Evolutionary conservation across 169 alveolate species (phyloP).

Genomic region (Eimeria necatrix): DNA sequence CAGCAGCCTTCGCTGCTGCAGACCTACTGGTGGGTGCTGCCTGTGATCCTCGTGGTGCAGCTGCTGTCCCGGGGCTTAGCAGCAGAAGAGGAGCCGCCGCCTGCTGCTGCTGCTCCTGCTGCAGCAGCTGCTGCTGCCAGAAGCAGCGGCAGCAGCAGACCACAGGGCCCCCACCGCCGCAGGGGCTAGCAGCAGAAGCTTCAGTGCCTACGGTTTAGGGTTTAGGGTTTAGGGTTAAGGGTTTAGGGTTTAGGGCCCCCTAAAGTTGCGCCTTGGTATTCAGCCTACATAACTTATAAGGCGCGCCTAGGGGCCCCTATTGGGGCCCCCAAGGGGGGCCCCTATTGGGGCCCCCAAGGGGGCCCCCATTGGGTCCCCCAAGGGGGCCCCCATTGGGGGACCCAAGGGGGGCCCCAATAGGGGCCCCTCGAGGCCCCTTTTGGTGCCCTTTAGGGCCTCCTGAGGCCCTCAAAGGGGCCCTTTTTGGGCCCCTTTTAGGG

Average conservation of each 20-base stretch:
- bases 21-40: constrained; percentile 42
- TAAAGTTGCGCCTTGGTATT: background rate
- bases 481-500: background rate
- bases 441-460: too few relatives aligned
- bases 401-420: too few relatives aligned
- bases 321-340: constrained; percentile 27
- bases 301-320: background rate
- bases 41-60: background rate
- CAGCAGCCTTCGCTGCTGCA: constrained; percentile 36
- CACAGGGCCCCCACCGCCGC: constrained; percentile 22
- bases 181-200: background rate
- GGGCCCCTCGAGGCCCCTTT: too few relatives aligned
- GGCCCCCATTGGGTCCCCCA: too few relatives aligned
- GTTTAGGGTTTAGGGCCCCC: background rate
- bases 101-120: constrained; percentile 10
- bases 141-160: constrained; percentile 35
- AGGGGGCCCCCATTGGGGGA: too few relatives aligned
- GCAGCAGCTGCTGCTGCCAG: constrained; percentile 13
- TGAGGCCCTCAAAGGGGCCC: background rate
- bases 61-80: background rate
- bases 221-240: background rate
- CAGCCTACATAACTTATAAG: background rate
- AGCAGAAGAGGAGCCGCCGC: background rate
- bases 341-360: background rate
- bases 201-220: background rate